Conservation (phyloP, 768 basidiomycete genomes). For the Termitomyces sp. region DNA sequence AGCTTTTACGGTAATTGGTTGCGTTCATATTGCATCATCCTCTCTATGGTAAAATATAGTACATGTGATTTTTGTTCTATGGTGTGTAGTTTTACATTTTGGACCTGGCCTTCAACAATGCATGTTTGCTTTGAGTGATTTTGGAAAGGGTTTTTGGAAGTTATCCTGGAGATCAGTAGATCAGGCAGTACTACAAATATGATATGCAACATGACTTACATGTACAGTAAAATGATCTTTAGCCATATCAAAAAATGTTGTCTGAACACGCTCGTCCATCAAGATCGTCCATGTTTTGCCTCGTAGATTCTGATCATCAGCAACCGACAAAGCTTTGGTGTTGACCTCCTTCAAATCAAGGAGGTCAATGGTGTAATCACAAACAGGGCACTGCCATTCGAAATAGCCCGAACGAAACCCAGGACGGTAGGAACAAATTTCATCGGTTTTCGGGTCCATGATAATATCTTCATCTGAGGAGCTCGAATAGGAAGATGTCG, state of each 20-base stretch:
- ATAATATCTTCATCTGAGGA: conserved; percentile 29
- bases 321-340: conserved; percentile 21
- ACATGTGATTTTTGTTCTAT: not conserved
- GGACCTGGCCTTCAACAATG: not conserved
- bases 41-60: not conserved
- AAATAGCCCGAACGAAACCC: conserved; percentile 40
- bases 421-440: conserved; percentile 34
- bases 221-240: conserved; percentile 27
- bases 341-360: conserved; percentile 37
- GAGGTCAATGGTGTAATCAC: conserved; percentile 47
- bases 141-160: not conserved
- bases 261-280: conserved; percentile 28
- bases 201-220: conserved; percentile 1
- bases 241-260: conserved; percentile 23
- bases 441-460: conserved; percentile 16
- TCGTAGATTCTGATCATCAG: conserved; percentile 23
- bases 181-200: not conserved
- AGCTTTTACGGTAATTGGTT: conserved; percentile 1
- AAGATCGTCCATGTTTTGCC: conserved; percentile 36
- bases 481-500: conserved; percentile 43
- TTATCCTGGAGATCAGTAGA: not conserved
- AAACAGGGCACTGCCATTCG: conserved; percentile 55
- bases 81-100: not conserved
- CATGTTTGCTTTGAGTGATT: not conserved
- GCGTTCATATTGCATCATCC: not conserved